Base-by-base conservation (phyloP, 345 rosid genomes). In the Eucalyptus brandiana region DNA sequence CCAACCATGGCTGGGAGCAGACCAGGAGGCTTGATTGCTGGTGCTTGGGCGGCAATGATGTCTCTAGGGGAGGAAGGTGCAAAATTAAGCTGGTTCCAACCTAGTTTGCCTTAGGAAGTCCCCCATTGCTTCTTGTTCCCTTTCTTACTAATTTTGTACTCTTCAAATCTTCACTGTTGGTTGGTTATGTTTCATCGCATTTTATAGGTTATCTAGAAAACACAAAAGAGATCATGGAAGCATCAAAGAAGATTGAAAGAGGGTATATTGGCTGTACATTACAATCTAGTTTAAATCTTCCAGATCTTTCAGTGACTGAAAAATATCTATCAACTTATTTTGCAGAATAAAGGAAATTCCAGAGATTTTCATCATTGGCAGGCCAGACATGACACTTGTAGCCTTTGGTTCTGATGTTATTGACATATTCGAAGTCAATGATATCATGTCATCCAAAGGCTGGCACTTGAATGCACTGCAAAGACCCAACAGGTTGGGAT, bases 21-120 rank as follows among this genome's bases (percentile, higher is more conserved):
- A 91, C 99, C 99, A 80, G 98, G 99, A 62, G 90, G 95, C 90
- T 89, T 96, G 90, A 96, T 98, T 93, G 99, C 98, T 62, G 96
- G 99, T 87, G 98, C 99, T 90, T 97, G 98, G 99, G 97, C 98
- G 18, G 98, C 99, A 91, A 93, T 97, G 97, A 95, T 96, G 93
- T 95, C 98, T 83, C 93, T 96, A 26, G 98, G 99, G 40, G 93
- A 91, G 89, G 94, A 97, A 95, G 99, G 99, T 95, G 87, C 40
- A 88, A 89, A 21, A 67, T 54, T 87, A 32, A 14, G 72, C 26
- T 62, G 50, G 49, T 42, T 56, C 28, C 45, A 23, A 42, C 47
- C 80, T 88, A 32, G 72, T 76, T 87, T 45, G 60, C 37, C 86
- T 89, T 89, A 65, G 72, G 23, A 34, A 86, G 56, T 86, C 9